A percentile compares a stretch with the other conserved stretches of the same genome.
Conservation (phyloP, 1,284 basidiomycete genomes). For the Fomitopsis betulina region DNA sequence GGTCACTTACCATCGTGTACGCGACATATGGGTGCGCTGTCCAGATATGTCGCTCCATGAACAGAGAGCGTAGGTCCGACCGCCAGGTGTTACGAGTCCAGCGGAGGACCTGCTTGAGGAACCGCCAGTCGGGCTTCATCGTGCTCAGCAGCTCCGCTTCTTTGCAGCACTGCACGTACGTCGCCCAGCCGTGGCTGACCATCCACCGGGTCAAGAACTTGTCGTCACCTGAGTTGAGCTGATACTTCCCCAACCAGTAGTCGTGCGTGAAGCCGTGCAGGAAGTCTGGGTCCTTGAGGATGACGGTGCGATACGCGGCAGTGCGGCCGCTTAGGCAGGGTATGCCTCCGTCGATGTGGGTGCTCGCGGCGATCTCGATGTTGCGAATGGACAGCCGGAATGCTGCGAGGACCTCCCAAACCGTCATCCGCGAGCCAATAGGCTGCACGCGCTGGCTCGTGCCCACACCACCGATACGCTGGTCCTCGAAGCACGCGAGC, state of each 20-base stretch:
- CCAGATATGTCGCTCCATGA: constrained; percentile 87
- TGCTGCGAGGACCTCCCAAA: constrained; percentile 91
- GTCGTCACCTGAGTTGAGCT: constrained; percentile 90
- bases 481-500: constrained; percentile 90
- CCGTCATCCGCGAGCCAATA: constrained; percentile 73
- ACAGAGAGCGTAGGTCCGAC: constrained; percentile 82
- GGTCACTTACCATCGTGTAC: constrained; percentile 73
- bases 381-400: constrained; percentile 90
- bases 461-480: constrained; percentile 87
- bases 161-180: constrained; percentile 87
- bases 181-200: constrained; percentile 91
- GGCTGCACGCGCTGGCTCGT: constrained; percentile 88
- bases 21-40: constrained; percentile 86
- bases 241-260: constrained; percentile 89
- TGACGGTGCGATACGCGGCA: constrained; percentile 88
- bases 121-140: constrained; percentile 95
- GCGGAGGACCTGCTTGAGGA: constrained; percentile 86
- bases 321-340: constrained; percentile 90
- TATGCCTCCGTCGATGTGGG: constrained; percentile 89
- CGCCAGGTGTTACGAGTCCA: constrained; percentile 95
- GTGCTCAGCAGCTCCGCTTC: constrained; percentile 88
- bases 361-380: constrained; percentile 84
- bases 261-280: constrained; percentile 91
- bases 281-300: constrained; percentile 91
- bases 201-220: constrained; percentile 96